Evolutionary conservation across 768 basidiomycete genomes (phyloP).

Genomic region (Calvatia gigantea): DNA sequence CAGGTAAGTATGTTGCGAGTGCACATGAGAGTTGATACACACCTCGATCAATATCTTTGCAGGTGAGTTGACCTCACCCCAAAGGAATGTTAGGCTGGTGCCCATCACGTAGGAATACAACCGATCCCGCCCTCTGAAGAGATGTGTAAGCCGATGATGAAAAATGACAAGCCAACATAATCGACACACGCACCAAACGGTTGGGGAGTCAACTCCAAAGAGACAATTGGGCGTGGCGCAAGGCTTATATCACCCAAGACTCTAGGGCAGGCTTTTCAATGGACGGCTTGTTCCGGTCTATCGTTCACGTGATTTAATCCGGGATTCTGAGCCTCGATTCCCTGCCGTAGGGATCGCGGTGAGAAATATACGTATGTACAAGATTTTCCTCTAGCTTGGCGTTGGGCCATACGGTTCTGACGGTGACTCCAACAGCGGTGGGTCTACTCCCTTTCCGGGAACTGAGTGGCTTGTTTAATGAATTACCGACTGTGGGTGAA

Average conservation of each 20-base stretch:
- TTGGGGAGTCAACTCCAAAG: slow-evolving; percentile 14
- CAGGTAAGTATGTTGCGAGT: neutral
- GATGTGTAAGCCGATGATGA: neutral
- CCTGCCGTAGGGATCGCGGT: too few species aligned
- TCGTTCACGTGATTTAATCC: too few species aligned
- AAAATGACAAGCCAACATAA: neutral
- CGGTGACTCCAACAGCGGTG: too few species aligned
- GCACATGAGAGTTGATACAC: neutral
- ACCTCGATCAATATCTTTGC: slow-evolving; percentile 1
- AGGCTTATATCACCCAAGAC: neutral
- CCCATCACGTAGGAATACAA: neutral
- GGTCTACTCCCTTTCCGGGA: too few species aligned
- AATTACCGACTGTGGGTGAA: too few species aligned
- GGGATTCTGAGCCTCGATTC: too few species aligned
- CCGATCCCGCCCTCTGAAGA: neutral
- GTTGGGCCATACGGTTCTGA: too few species aligned
- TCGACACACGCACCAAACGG: neutral
- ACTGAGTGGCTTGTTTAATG: too few species aligned
- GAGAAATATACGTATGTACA: too few species aligned
- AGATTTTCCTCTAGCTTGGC: too few species aligned
- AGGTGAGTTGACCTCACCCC: slow-evolving; percentile 1
- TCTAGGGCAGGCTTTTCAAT: slow-evolving; percentile 5
- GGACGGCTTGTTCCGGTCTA: too few species aligned
- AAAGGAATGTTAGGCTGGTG: slow-evolving; percentile 4
- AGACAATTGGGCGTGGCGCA: neutral